Base-by-base conservation (phyloP, 768 basidiomycete genomes). In the Hygrophorus pudorinus region DNA sequence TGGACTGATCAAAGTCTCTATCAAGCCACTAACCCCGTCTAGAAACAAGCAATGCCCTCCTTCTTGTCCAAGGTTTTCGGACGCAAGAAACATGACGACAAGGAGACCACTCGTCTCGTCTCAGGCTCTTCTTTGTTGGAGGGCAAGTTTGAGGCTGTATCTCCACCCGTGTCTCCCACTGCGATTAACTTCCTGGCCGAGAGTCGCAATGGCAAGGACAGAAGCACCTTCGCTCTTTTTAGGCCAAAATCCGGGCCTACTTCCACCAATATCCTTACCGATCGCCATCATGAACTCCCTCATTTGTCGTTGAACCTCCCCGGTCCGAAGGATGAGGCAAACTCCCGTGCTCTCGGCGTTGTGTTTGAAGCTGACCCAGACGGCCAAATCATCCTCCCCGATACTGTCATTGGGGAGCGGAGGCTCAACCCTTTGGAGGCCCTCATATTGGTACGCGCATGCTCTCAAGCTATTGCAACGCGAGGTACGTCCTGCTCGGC, bases 1-100 rank as follows among this genome's bases (percentile, higher is more conserved):
- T 24, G 24, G 24, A 24, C 24, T 24, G 24, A 24, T 24, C 24
- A 24, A 24, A 24, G 24, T 7, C 24, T 24, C 7, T 24, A 7
- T 24, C 24, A 24, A 24, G 24, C 24, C 24, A 24, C 24, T 24
- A 24, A 24, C 24, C 7, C 24, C 24, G 24, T 24, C 24, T 24
- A 24, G 24, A 24, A 24, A 24, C 24, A 24, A 3, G 7, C 60
- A 58, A 74, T 74, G 72, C 69, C 81, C 61, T 79, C 80, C 49
- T 84, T 86, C 68, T 62, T 86, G 56, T 76, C 79, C 61, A 86
- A 82, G 58, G 79, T 86, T 53, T 80, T 85, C 54, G 78, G 78
- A 64, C 76, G 83, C 63, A 85, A 76, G 65, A 82, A 73, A 63
- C 63, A 69, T 21, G 79, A 79, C 53, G 75, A 73, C 48, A 71